These are phyloP conservation scores for Neurospora sp. DNA, from an alignment of 495 filamentous ascomycete genomes.

Conservation along the genomic window DNA sequence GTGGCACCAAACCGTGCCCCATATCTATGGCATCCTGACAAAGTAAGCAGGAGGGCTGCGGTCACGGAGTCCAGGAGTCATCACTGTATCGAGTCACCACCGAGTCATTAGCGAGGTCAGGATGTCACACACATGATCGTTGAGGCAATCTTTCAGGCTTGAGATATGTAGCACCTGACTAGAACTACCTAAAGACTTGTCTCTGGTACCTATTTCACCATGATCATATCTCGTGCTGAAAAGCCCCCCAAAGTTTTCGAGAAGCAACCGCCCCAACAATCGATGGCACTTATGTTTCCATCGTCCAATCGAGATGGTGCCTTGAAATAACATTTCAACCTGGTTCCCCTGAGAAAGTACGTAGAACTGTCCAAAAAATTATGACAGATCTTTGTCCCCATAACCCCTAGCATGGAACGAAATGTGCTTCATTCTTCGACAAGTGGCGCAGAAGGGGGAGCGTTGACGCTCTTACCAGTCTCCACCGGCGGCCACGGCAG, in stretches of 20 bases:
- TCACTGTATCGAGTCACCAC: neutral
- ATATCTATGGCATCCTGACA: conserved; percentile 45
- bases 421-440: neutral
- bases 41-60: conserved; percentile 19
- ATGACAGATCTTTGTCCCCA: neutral
- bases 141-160: neutral
- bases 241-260: neutral
- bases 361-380: neutral
- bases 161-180: neutral
- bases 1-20: conserved; percentile 41
- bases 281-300: neutral
- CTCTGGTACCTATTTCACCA: neutral
- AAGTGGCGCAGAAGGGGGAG: neutral
- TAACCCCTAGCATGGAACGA: neutral
- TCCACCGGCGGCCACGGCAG: neutral
- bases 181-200: neutral
- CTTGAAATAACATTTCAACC: neutral
- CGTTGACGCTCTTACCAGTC: conserved; percentile 8
- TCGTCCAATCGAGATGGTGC: neutral
- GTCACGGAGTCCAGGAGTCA: neutral
- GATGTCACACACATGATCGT: neutral
- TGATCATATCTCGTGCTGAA: neutral
- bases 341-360: neutral
- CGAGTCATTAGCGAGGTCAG: neutral
- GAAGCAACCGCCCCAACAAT: neutral